These are phyloP conservation scores for Metroxylon sagu DNA, from an alignment of 176 grass and related monocot species.

Conservation along the genomic window DNA sequence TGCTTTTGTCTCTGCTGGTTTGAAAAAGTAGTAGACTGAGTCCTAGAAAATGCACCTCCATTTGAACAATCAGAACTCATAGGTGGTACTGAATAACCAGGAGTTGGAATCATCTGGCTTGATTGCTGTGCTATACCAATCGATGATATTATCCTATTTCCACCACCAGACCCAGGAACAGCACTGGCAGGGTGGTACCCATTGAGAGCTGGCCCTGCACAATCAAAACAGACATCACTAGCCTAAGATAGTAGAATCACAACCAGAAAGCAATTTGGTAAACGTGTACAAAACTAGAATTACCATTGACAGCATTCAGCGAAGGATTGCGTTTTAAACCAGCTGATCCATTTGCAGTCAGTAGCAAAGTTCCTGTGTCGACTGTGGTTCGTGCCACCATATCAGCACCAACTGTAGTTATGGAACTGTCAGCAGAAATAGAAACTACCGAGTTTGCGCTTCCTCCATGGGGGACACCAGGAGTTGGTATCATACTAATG, in stretches of 20 bases:
- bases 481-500: constrained; percentile 89
- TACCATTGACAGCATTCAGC: constrained; percentile 14
- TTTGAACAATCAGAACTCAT: constrained; percentile 70
- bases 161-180: constrained; percentile 35
- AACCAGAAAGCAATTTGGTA: background rate
- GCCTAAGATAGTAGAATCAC: background rate
- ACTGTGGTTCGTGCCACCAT: constrained; percentile 47
- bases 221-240: constrained; percentile 23
- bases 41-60: constrained; percentile 67
- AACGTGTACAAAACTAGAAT: background rate
- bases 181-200: constrained; percentile 54
- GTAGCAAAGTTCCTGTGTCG: constrained; percentile 38
- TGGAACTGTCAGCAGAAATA: constrained; percentile 45
- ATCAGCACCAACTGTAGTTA: constrained; percentile 29
- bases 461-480: constrained; percentile 56
- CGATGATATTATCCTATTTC: constrained; percentile 49
- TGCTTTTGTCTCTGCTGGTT: constrained; percentile 71
- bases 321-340: constrained; percentile 9
- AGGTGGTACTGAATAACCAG: constrained; percentile 61
- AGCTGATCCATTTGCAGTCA: constrained; percentile 26
- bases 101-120: constrained; percentile 84
- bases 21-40: constrained; percentile 41
- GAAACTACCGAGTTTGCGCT: constrained; percentile 46
- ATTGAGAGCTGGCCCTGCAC: constrained; percentile 52
- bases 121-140: constrained; percentile 58